Evolutionary conservation across 225 moss, liverwort and hornwort species (phyloP), one percentile per base, ranked within the genome.

Genomic region (Takakia lepidozioides): DNA sequence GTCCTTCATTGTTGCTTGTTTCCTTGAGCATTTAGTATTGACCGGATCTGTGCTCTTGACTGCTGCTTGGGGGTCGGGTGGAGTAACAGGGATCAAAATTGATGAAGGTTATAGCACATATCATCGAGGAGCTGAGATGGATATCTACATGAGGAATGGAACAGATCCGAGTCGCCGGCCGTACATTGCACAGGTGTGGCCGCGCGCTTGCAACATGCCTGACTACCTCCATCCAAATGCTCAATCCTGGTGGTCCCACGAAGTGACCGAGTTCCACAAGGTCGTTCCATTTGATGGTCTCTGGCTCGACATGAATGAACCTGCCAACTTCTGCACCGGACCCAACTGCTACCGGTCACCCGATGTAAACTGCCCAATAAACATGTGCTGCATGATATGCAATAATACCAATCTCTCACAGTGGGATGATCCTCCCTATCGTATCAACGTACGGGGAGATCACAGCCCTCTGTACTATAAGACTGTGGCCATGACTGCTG

Each of bases 261-360:
- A 90, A 42, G 74, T 90, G 14, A 59, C 78, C 0, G 63, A 66
- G 14, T 86, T 86, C 21, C 49, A 90, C 65, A 62, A 78, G 49
- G 52, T 74, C 19, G 65, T 83, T 27, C 80, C 74, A 0, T 90
- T 90, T 15, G 86, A 90, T 55, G 90, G 90, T 11, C 52, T 90
- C 2, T 90, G 90, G 90, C 71, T 80, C 27, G 90, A 90, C 62
- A 90, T 90, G 90, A 90, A 90, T 27, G 90, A 90, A 63, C 72
- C 86, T 23, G 75, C 90, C 36, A 90, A 86, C 59, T 90, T 90
- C 37, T 86, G 83, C 36, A 57, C 74, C 3, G 90, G 90, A 6
- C 60, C 58, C 13, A 60, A 61, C 3, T 80, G 83, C 32, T 70
- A 75, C 63, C 68, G 60, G 27, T 66, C 75, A 15, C 53, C 54